Evolutionary conservation across 2,329 filamentous ascomycete species (phyloP).

Genomic region (Lecanicillium sp.): DNA sequence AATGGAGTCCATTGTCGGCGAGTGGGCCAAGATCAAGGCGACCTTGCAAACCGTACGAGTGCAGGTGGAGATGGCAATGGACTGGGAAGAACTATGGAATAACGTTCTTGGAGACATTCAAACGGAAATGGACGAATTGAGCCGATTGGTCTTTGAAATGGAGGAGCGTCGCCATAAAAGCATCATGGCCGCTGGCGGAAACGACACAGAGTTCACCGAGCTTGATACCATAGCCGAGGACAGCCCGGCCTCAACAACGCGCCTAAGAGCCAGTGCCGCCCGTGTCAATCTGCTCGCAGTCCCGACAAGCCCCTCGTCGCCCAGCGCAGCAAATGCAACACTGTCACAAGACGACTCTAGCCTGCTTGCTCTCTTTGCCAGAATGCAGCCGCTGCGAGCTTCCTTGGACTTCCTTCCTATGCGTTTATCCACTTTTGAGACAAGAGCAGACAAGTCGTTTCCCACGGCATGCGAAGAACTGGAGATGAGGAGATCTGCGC

Average conservation of each 20-base stretch:
- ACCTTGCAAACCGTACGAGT: constrained; percentile 73
- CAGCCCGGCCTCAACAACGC: constrained; percentile 51
- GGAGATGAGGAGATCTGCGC: constrained; percentile 60
- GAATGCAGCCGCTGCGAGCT: constrained; percentile 88
- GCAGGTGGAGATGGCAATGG: constrained; percentile 95
- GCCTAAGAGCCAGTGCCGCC: constrained; percentile 45
- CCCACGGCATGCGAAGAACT: constrained; percentile 88
- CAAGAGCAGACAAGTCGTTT: constrained; percentile 69
- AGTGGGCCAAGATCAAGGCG: constrained; percentile 76
- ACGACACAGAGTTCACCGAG: constrained; percentile 74
- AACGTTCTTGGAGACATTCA: constrained; percentile 89
- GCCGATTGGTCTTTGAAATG: constrained; percentile 88
- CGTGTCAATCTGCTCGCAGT: constrained; percentile 63
- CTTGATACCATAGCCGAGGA: constrained; percentile 92
- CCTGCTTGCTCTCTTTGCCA: constrained; percentile 80
- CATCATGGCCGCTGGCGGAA: constrained; percentile 52
- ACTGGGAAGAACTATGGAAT: constrained; percentile 97
- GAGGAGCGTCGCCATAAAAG: constrained; percentile 87
- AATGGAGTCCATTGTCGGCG: constrained; percentile 79
- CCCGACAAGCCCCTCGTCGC: constrained; percentile 54
- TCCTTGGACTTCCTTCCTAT: constrained; percentile 95
- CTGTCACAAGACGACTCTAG: constrained; percentile 75
- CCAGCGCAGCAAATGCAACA: constrained; percentile 39
- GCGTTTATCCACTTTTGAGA: constrained; percentile 80
- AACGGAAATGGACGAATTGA: constrained; percentile 72